Percentiles rank a stretch among this genome's conserved stretches.
Evolutionary conservation across 176 grass and related monocot species (phyloP).

Genomic region (Pontederia crassipes): DNA sequence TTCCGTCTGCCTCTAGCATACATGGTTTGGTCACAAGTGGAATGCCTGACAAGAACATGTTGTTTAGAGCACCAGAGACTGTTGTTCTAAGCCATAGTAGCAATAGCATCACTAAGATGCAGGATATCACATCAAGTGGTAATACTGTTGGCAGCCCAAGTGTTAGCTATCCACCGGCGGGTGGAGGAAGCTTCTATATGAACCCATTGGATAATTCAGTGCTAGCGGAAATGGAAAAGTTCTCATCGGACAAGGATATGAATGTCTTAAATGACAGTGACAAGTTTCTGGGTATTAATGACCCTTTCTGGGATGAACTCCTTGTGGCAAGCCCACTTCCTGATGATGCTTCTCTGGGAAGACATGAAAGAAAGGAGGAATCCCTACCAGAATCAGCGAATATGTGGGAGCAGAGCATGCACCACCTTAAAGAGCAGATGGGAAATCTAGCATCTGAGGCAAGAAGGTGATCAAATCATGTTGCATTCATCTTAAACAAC

Average conservation of each 20-base stretch:
- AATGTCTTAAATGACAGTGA: conserved; percentile 3
- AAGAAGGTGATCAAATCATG: no score
- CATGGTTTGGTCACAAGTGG: conserved; percentile 20
- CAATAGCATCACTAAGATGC: not conserved
- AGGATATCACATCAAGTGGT: not conserved
- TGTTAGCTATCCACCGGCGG: not conserved
- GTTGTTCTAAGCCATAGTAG: conserved; percentile 7
- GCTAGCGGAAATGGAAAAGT: not conserved
- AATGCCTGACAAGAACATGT: conserved; percentile 29
- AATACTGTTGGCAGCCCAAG: not conserved
- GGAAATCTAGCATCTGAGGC: conserved; percentile 35
- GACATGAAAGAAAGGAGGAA: conserved; percentile 18
- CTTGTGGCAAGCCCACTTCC: conserved; percentile 45
- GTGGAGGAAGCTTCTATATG: not conserved
- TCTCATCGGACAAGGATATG: not conserved
- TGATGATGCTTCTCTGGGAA: conserved; percentile 30
- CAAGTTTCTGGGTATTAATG: conserved; percentile 68
- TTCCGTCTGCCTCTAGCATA: conserved; percentile 31
- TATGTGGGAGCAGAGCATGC: conserved; percentile 20
- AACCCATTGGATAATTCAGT: conserved; percentile 8
- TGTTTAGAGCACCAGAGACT: conserved; percentile 27
- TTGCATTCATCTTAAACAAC: no score
- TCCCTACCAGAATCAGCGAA: not conserved
- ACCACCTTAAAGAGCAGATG: conserved; percentile 77
- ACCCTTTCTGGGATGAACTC: conserved; percentile 97